Evolutionary conservation across 306 rosid species (phyloP), one percentile per base, ranked within the genome.

Genomic region (Sicyos edulis): DNA sequence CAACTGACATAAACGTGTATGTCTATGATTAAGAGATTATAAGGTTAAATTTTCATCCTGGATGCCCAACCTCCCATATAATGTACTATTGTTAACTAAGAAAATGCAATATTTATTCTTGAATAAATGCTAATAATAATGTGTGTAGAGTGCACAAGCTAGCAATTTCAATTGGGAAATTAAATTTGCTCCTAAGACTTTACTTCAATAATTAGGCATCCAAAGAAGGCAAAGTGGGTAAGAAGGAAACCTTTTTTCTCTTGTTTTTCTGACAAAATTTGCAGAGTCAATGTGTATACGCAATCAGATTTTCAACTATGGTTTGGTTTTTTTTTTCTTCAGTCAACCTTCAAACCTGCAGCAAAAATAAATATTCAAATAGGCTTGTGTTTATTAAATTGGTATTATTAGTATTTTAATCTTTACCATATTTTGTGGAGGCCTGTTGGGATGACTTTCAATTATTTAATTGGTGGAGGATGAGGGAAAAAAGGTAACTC

Each of bases 271-370:
- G 72, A 57, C 58, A 70, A 74, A 51, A 14, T 12, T 21, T 13
- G 53, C 71, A 56, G 44, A 72, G 26, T 55, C 76, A 58, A 71
- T 40, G 67, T 61, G 17, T 22, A 61, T 16, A 65, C 72, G 72
- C 71, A n/a, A 19, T 54, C 50, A 24, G 42, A 10, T 71, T 75
- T 64, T 64, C 21, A 15, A 62, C 57, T 2, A 5, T 21, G 13
- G 17, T 74, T 49, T 20, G 58, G 56, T 49, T 53, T 8, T 37
- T 8, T 37, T 26, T 56, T 9, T 20, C 44, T 64, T 1, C 59
- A 17, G 77, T 74, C 77, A 73, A 58, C 70, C 34, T 29, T 72
- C 54, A 42, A 42, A 45, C 51, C 69, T 40, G 75, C 61, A 40
- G 54, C 74, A 55, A 54, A 61, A 72, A 55, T 53, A 53, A 52